phyloP scores from a whole-genome alignment of 2,329 filamentous ascomycete genomes.

The Basipetospora chlamydospora region DNA sequence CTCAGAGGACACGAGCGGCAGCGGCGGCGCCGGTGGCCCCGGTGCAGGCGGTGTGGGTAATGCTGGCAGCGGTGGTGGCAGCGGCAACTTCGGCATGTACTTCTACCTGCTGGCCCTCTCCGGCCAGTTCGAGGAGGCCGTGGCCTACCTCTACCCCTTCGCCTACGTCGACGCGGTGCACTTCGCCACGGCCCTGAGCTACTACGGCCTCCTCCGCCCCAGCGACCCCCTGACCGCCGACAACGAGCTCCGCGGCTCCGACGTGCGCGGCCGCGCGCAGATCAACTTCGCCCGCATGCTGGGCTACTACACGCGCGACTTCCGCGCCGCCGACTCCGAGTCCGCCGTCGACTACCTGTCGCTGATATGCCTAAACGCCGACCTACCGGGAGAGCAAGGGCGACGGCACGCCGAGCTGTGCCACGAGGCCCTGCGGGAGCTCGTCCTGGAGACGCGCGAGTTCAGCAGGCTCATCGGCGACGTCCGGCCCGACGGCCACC shows the following conservation, averaged over 20 bases:
- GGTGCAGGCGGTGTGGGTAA: not conserved
- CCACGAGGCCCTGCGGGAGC: constrained; percentile 82
- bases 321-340: constrained; percentile 77
- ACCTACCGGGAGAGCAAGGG: constrained; percentile 60
- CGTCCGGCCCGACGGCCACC: constrained; percentile 69
- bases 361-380: constrained; percentile 81
- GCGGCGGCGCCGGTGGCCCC: constrained; percentile 42
- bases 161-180: constrained; percentile 89
- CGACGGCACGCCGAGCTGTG: constrained; percentile 68
- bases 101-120: constrained; percentile 85
- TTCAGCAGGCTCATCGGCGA: constrained; percentile 91
- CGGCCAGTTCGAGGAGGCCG: constrained; percentile 86
- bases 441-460: constrained; percentile 91
- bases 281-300: constrained; percentile 91
- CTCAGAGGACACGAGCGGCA: constrained; percentile 50
- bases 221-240: constrained; percentile 64
- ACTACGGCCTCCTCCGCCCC: constrained; percentile 78
- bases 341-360: constrained; percentile 88
- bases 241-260: constrained; percentile 54
- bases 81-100: constrained; percentile 76
- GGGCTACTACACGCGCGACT: constrained; percentile 90
- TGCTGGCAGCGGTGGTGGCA: constrained; percentile 43
- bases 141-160: constrained; percentile 83
- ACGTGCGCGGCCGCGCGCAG: constrained; percentile 57
- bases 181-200: constrained; percentile 78